Percentiles rank a stretch among this genome's conserved stretches.
Conservation (phyloP, 768 basidiomycete genomes). For the Lyophyllum atratum region DNA sequence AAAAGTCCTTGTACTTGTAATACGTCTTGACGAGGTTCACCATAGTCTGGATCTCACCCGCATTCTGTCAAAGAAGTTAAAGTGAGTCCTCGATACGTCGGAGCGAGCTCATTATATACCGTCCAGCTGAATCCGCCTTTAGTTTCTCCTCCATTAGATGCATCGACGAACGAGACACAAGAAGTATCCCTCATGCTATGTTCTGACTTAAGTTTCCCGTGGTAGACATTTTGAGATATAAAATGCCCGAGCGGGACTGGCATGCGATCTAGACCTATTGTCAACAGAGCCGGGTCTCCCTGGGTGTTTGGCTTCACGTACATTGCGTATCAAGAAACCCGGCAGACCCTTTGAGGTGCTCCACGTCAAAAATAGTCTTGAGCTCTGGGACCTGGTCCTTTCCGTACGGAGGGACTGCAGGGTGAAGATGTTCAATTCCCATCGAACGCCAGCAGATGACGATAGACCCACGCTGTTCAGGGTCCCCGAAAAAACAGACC, state of each 20-base stretch:
- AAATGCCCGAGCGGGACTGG: conserved; percentile 49
- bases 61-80: conserved; percentile 41
- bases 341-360: conserved; percentile 31
- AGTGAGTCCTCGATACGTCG: not conserved
- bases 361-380: conserved; percentile 48
- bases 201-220: conserved; percentile 35
- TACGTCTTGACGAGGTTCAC: conserved; percentile 44
- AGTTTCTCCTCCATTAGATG: conserved; percentile 35
- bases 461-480: conserved; percentile 45
- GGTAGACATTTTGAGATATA: conserved; percentile 48
- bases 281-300: no score
- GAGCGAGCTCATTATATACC: conserved; percentile 25
- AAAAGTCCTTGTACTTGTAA: conserved; percentile 38
- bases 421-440: not conserved
- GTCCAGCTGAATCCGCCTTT: conserved; percentile 43
- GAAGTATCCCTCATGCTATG: conserved; percentile 33
- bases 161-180: conserved; percentile 49
- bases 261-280: conserved; percentile 45
- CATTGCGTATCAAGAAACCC: conserved; percentile 53
- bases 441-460: not conserved
- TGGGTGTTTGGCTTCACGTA: conserved; percentile 26
- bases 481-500: conserved; percentile 56
- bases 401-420: conserved; percentile 54
- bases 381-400: conserved; percentile 38
- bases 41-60: conserved; percentile 38